Evolutionary conservation across 768 basidiomycete species (phyloP), one percentile per base, ranked within the genome.

Genomic region (Termitomyces sp.): DNA sequence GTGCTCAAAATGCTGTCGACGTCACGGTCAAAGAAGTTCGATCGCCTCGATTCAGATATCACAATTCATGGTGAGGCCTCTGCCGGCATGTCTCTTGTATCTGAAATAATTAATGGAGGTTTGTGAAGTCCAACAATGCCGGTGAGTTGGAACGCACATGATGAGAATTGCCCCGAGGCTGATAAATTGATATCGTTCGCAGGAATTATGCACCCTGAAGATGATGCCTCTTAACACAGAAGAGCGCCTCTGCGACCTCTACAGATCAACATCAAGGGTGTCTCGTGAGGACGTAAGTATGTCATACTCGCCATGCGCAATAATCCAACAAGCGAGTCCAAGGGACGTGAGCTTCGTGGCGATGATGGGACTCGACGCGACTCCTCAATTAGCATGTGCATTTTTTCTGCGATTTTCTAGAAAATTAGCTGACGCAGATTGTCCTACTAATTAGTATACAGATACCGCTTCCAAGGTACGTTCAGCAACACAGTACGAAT

Each of bases 201-300:
- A 87, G 96, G 96, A n/a, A 96, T 99, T 70, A 99, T 99, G 97
- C 97, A 98, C 72, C 88, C 94, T 17, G 86, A 80, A 10, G 96
- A 99, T 67, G 96, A 97, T 71, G 88, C 94, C 71, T 12, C 79
- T 98, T 69, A 96, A 94, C 73, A 99, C 97, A 17, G 94, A 96
- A 71, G 97, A 99, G 76, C 85, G 82, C 55, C 94, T 98, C 74
- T 99, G 97, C 96, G 92, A 93, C 71, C 79, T 94, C 60, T 92
- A 88, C 84, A 88, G 64, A 87, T 98, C 79, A 98, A 98, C 73
- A 85, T 96, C 70, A 99, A 98, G 77, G 97, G 97, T 56, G 97
- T 98, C 62, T 98, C 96, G 97, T 99, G 90, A 88, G 97, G 97
- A 37, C 96, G 91, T 82, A 98, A 98, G 76, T 89, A 98, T 70